Conservation (phyloP, 805 yeast genomes). For the Debaryomyces hansenii region DNA sequence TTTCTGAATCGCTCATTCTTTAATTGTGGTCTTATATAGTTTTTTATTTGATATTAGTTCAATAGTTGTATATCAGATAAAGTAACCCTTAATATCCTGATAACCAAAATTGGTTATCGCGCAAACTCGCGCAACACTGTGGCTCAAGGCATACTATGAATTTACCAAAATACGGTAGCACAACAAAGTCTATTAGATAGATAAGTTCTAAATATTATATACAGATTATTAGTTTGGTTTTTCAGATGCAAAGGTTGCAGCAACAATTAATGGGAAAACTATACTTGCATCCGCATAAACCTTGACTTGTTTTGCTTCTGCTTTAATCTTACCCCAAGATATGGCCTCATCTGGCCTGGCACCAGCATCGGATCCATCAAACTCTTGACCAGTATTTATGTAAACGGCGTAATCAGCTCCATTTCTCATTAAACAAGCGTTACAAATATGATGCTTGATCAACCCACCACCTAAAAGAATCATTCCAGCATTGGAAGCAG, state of each 20-base stretch:
- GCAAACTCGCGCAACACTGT: too few species aligned
- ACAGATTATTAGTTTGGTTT: slow-evolving; percentile 13
- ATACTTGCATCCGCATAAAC: slow-evolving; percentile 94
- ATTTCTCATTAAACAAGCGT: slow-evolving; percentile 98
- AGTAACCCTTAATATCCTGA: too few species aligned
- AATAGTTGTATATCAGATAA: background rate
- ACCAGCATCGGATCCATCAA: slow-evolving; percentile 98
- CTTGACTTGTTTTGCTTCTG: slow-evolving; percentile 88
- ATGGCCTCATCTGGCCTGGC: slow-evolving; percentile 99
- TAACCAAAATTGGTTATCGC: too few species aligned
- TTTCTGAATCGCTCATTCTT: slow-evolving; percentile 3
- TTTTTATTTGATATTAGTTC: too few species aligned
- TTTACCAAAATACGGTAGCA: too few species aligned
- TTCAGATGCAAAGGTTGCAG: slow-evolving; percentile 87
- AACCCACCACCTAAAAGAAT: slow-evolving; percentile 94
- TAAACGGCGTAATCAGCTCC: slow-evolving; percentile 98
- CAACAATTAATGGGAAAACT: slow-evolving; percentile 94
- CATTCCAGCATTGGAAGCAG: slow-evolving; percentile 94
- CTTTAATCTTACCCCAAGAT: slow-evolving; percentile 98
- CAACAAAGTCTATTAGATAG: too few species aligned
- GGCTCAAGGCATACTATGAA: too few species aligned
- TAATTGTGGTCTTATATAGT: background rate
- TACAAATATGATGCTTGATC: slow-evolving; percentile 94
- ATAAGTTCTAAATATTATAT: background rate
- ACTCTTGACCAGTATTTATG: slow-evolving; percentile 97